phyloP scores from a whole-genome alignment of 345 rosid genomes.

The Populus euphratica region DNA sequence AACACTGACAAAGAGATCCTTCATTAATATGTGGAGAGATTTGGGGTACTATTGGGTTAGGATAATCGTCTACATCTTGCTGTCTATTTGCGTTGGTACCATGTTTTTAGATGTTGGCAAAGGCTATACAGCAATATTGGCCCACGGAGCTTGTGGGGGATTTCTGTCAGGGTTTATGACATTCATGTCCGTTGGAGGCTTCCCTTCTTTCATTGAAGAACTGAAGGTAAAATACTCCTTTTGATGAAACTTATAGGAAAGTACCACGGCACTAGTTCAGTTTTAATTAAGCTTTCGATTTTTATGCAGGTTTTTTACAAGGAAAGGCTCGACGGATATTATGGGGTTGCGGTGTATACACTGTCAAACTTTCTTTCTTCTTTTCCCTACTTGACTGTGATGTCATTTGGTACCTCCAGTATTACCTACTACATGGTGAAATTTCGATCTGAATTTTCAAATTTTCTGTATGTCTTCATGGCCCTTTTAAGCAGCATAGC shows the following conservation, averaged over 20 bases:
- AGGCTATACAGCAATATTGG: constrained; percentile 33
- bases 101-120: constrained; percentile 38
- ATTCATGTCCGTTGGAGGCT: constrained; percentile 56
- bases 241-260: background rate
- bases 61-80: constrained; percentile 34
- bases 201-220: constrained; percentile 56
- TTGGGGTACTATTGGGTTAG: constrained; percentile 53
- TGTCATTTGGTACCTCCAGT: constrained; percentile 33
- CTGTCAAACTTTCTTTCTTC: constrained; percentile 53
- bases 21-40: constrained; percentile 47
- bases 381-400: constrained; percentile 38
- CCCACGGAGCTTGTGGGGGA: constrained; percentile 46
- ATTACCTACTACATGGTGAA: constrained; percentile 51
- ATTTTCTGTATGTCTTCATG: constrained; percentile 26
- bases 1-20: constrained; percentile 40
- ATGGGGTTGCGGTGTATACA: constrained; percentile 38
- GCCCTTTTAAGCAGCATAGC: constrained; percentile 43
- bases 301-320: constrained; percentile 36
- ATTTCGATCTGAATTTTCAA: constrained; percentile 32
- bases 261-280: background rate
- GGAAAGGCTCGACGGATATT: constrained; percentile 46
- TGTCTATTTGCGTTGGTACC: constrained; percentile 46
- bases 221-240: constrained; percentile 30
- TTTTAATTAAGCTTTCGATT: background rate
- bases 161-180: constrained; percentile 56